Conservation (phyloP, 2,329 filamentous ascomycete species). For the Claviceps sp. region DNA sequence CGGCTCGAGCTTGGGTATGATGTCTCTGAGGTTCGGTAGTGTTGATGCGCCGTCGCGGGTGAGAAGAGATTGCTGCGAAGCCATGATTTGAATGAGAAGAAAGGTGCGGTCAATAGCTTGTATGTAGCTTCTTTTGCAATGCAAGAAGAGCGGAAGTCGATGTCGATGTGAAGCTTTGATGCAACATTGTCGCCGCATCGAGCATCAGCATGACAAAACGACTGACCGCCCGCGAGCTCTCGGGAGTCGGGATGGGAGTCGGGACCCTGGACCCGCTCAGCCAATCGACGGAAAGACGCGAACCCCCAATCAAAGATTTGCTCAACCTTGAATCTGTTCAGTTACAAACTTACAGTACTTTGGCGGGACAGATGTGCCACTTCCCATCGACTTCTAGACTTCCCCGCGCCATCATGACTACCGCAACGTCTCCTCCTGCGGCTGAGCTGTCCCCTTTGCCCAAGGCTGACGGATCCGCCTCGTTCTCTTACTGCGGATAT, state of each 20-base stretch:
- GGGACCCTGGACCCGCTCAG: not conserved
- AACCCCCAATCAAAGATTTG: not conserved
- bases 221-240: not conserved
- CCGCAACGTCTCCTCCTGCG: conserved; percentile 31
- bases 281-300: not conserved
- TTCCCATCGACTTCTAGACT: not conserved
- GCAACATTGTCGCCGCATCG: not conserved
- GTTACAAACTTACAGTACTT: no score
- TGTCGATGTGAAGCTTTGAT: not conserved
- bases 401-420: conserved; percentile 25
- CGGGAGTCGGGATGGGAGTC: no score
- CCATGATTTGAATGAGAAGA: conserved; percentile 10
- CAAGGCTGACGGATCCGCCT: conserved; percentile 68
- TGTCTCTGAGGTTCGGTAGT: conserved; percentile 30
- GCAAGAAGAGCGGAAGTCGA: not conserved
- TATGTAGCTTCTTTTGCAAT: not conserved
- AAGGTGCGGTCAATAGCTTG: not conserved
- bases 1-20: conserved; percentile 55
- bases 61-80: conserved; percentile 9
- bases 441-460: conserved; percentile 46
- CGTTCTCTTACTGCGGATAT: conserved; percentile 63
- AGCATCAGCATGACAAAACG: not conserved
- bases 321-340: not conserved
- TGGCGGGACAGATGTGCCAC: not conserved
- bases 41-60: conserved; percentile 8